These are phyloP conservation scores for Cucurbita ficifolia DNA, from an alignment of 306 rosid genomes.

Conservation along the genomic window DNA sequence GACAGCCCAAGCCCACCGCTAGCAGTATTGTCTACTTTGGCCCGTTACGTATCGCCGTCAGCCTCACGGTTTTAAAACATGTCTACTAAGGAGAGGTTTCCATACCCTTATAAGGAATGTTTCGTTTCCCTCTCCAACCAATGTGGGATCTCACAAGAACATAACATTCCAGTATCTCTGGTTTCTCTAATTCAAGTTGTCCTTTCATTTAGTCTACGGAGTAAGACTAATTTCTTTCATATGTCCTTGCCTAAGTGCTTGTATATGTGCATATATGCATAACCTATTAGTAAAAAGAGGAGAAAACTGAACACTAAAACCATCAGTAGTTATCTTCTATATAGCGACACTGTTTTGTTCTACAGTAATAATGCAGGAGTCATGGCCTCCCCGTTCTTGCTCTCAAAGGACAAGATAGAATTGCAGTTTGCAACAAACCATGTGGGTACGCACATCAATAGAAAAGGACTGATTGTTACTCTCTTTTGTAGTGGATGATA, in stretches of 20 bases:
- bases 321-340: neutral
- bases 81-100: too few relatives aligned
- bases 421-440: slow-evolving; percentile 75
- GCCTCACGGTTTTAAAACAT: too few relatives aligned
- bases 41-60: too few relatives aligned
- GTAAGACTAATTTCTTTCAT: too few relatives aligned
- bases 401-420: slow-evolving; percentile 60
- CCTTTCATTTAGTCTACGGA: too few relatives aligned
- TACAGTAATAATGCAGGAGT: slow-evolving; percentile 77
- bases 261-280: neutral
- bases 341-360: neutral
- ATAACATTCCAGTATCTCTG: neutral
- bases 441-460: slow-evolving; percentile 31
- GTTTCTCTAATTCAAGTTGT: neutral
- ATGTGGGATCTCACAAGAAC: neutral
- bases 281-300: neutral
- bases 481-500: neutral
- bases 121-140: too few relatives aligned
- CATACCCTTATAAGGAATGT: too few relatives aligned
- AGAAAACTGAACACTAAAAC: neutral
- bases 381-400: slow-evolving; percentile 48
- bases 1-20: too few relatives aligned
- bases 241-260: neutral
- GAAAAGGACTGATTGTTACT: neutral
- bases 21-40: too few relatives aligned